phyloP scores from a whole-genome alignment of 2,329 filamentous ascomycete species.

The Akanthomyces lecanii region DNA sequence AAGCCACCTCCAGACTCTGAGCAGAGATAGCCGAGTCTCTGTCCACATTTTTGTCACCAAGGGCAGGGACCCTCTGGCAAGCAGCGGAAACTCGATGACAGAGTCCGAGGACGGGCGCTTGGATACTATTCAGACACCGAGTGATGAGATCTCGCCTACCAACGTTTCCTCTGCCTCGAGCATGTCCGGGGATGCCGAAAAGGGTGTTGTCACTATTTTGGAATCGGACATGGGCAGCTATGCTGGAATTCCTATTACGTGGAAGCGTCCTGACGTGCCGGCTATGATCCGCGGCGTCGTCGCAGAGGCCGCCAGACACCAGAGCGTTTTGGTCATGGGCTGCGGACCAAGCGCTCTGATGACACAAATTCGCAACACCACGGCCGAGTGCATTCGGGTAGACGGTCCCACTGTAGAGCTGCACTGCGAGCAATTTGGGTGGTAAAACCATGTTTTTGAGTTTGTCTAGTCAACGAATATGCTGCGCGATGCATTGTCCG shows the following conservation, averaged over 20 bases:
- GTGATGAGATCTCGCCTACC: not conserved
- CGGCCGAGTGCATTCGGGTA: conserved; percentile 35
- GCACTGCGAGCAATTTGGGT: conserved; percentile 46
- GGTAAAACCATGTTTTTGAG: conserved; percentile 27
- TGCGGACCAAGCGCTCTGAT: conserved; percentile 45
- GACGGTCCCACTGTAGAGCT: conserved; percentile 43
- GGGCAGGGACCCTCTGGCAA: not conserved
- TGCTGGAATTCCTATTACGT: conserved; percentile 25
- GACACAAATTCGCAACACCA: conserved; percentile 38
- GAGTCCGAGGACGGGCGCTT: not conserved
- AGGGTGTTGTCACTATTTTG: not conserved
- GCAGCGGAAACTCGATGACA: not conserved
- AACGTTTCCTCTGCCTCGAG: not conserved
- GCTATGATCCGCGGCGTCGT: conserved; percentile 33
- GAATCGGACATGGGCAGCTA: conserved; percentile 12
- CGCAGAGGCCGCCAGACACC: conserved; percentile 23
- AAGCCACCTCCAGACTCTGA: conserved; percentile 31
- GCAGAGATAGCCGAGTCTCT: conserved; percentile 27
- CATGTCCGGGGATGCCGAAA: conserved; percentile 2
- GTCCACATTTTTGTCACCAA: conserved; percentile 34
- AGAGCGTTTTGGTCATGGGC: conserved; percentile 40
- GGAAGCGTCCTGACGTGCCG: conserved; percentile 35
- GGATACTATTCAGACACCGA: not conserved
- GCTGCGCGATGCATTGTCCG: not conserved
- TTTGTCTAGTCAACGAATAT: not conserved